phyloP scores from a whole-genome alignment of 208 protist genomes.

The Porcisia hertigi region DNA sequence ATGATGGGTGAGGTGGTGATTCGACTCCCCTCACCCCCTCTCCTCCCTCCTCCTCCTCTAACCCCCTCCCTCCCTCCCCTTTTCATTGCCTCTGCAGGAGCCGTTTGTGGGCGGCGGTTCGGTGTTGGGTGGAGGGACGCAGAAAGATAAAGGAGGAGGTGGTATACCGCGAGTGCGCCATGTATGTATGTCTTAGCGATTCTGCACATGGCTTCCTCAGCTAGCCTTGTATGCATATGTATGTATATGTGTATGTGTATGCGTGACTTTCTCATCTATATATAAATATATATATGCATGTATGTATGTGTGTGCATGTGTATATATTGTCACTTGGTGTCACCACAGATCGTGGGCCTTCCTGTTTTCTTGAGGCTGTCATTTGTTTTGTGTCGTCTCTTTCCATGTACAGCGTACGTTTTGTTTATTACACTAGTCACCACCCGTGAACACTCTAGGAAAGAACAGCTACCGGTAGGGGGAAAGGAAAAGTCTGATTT shows the following conservation, averaged over 20 bases:
- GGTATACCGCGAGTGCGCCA: too few species aligned
- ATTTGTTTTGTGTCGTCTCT: background rate
- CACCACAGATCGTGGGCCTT: too few species aligned
- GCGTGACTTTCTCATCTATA: background rate
- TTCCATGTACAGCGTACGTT: slow-evolving; percentile 5
- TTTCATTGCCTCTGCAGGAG: too few species aligned
- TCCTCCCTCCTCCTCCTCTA: too few species aligned
- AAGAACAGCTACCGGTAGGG: background rate
- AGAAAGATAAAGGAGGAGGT: too few species aligned
- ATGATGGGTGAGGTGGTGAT: background rate
- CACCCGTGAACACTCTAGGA: background rate
- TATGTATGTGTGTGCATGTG: background rate
- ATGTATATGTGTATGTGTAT: background rate
- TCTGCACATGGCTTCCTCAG: background rate
- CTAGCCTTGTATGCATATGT: background rate
- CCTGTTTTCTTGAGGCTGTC: background rate
- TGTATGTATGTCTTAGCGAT: background rate
- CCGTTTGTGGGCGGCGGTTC: background rate
- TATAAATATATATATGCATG: background rate
- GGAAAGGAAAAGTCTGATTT: too few species aligned
- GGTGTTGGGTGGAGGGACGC: background rate
- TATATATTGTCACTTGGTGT: background rate
- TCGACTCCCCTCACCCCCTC: background rate
- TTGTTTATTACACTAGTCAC: background rate
- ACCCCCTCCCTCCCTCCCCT: too few species aligned